Percentiles rank a stretch among this genome's conserved stretches.
Conservation (phyloP, 202 grass and related monocot genomes). For the Panicum virgatum region DNA sequence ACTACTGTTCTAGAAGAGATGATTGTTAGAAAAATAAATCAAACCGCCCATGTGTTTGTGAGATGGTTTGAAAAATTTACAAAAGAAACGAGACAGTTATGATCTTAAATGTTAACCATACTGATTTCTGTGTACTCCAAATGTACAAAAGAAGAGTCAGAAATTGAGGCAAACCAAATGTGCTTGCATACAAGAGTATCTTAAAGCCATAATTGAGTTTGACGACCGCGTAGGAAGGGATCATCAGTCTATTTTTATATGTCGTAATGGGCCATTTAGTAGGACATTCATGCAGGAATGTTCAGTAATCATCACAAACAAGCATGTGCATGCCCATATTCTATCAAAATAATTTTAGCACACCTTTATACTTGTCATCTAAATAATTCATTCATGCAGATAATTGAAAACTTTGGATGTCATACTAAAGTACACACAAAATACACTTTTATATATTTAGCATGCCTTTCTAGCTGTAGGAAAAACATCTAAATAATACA, state of each 20-base stretch:
- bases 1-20: no score
- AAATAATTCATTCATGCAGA: neutral
- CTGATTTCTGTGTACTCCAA: neutral
- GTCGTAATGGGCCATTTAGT: neutral
- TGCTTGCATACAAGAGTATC: neutral
- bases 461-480: neutral
- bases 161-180: neutral
- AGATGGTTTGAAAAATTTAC: neutral
- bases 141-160: constrained; percentile 8
- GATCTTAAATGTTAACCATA: neutral
- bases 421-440: neutral
- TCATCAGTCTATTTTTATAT: neutral
- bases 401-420: neutral
- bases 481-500: neutral
- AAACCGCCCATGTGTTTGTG: no score
- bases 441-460: neutral
- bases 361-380: neutral
- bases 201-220: constrained; percentile 3
- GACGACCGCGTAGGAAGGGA: neutral
- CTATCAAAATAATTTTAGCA: neutral
- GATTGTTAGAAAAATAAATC: no score
- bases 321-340: neutral
- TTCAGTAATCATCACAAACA: neutral
- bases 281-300: neutral
- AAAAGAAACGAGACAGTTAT: neutral